Evolutionary conservation across 2,329 filamentous ascomycete species (phyloP).

Genomic region (Sporothrix variecibatus): DNA sequence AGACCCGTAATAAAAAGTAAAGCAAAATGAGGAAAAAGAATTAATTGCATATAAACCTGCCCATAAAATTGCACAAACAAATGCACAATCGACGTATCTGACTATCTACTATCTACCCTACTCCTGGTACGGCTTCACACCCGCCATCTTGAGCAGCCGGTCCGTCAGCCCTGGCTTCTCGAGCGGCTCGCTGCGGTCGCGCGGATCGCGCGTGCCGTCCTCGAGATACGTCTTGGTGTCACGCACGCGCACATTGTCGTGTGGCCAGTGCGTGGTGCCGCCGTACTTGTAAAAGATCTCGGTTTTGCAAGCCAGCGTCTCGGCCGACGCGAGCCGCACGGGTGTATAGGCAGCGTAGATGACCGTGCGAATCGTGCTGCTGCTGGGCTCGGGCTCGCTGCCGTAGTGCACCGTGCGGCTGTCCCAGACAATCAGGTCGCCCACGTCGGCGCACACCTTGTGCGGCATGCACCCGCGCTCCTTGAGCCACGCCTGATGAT

Average conservation of each 20-base stretch:
- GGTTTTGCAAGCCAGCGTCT: slow-evolving; percentile 31
- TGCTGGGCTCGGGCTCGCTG: slow-evolving; percentile 35
- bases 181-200: slow-evolving; percentile 35
- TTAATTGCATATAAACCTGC: too few species aligned
- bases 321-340: slow-evolving; percentile 37
- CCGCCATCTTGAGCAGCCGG: slow-evolving; percentile 40
- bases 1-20: too few species aligned
- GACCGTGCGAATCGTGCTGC: slow-evolving; percentile 36
- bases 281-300: slow-evolving; percentile 37
- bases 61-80: too few species aligned
- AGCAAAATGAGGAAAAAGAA: too few species aligned
- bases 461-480: not conserved
- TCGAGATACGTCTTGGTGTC: slow-evolving; percentile 12
- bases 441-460: slow-evolving; percentile 25
- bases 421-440: slow-evolving; percentile 41
- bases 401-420: slow-evolving; percentile 43
- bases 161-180: slow-evolving; percentile 42
- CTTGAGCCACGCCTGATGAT: slow-evolving; percentile 23
- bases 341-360: slow-evolving; percentile 43
- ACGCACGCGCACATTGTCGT: slow-evolving; percentile 27
- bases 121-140: slow-evolving; percentile 36
- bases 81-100: too few species aligned
- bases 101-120: not conserved
- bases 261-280: slow-evolving; percentile 38
- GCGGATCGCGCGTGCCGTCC: not conserved